phyloP scores from a whole-genome alignment of 2,329 filamentous ascomycete genomes.

The Aspergillus neotritici region DNA sequence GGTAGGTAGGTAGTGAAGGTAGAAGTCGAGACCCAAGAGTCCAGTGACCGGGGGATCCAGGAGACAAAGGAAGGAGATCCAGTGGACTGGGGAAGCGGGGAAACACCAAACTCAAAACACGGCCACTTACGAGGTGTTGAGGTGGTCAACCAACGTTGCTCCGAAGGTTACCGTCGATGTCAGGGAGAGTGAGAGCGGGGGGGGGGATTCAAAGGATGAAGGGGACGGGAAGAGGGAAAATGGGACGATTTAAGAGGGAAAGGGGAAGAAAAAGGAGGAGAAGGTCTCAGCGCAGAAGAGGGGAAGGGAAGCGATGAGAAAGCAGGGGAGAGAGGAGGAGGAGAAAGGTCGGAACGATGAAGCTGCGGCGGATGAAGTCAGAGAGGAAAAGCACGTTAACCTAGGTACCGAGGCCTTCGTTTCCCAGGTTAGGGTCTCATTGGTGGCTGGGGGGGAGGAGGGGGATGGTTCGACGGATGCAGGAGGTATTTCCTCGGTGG shows the following conservation, averaged over 20 bases:
- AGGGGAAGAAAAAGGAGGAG: constrained; percentile 6
- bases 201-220: constrained; percentile 4
- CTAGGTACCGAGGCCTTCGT: not conserved
- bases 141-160: not conserved
- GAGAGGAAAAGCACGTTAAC: no score
- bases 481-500: no score
- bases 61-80: not conserved
- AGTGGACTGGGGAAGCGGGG: not conserved
- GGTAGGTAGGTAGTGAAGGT: no score
- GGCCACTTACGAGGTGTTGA: not conserved
- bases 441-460: no score
- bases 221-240: constrained; percentile 1
- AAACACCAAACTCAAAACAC: constrained; percentile 5
- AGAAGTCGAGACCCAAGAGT: not conserved
- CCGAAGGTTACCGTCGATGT: not conserved
- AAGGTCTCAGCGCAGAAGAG: constrained; percentile 9
- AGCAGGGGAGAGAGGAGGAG: constrained; percentile 2
- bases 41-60: not conserved
- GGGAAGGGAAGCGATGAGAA: constrained; percentile 4
- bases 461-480: no score
- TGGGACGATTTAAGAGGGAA: not conserved
- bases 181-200: constrained; percentile 1
- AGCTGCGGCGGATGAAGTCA: constrained; percentile 12
- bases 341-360: constrained; percentile 4
- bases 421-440: no score